Base-by-base conservation (phyloP, 2,329 filamentous ascomycete genomes). In the Aspergillus sp. region DNA sequence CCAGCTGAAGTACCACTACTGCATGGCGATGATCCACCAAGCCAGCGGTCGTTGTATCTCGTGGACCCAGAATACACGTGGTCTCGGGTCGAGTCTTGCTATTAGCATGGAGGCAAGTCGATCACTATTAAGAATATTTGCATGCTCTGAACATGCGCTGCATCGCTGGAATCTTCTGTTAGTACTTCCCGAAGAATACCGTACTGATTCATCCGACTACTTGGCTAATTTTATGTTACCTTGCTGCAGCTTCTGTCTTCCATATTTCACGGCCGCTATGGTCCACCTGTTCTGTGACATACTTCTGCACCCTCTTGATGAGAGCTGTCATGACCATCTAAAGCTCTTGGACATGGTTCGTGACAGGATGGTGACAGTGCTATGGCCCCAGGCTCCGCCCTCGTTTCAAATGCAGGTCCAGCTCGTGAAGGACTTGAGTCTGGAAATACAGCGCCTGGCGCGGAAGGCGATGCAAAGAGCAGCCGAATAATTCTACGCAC, bases 11-110 rank as follows among this genome's bases (percentile, higher is more conserved):
- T 57, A 57, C 16, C 49, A 55, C 32, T 54, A 55, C 47, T 55
- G 52, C 22, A 50, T 52, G 49, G 38, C 43, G 9, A 46, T 47
- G 19, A 57, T 57, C n/a, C 54, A 57, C n/a, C 54, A 57, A 45
- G 45, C 49, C 2, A 55, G 54, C 8, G 50, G 54, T 26, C 49
- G 52, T 11, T 55, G 54, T 14, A 52, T 38, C 8, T 30, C 43
- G 3, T 55, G 54, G 54, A 32, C 50, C 3, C 45, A 40, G 33
- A 54, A 57, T 7, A 52, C 54, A 0, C 38, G 49, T 13, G 47
- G 33, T 2, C 32, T 46, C 3, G 49, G 52, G 1, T 57, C 54
- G 2, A 57, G 54, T 13, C 52, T 55, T 1, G 52, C 49, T 8
- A 35, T 57, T 3, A 52, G 52, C 17, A 43, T 52, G 14, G 49